A percentile compares a stretch with the other conserved stretches of the same genome.
These are phyloP conservation scores for Sphagnurus paluster DNA, from an alignment of 1,284 basidiomycete genomes.

Conservation along the genomic window DNA sequence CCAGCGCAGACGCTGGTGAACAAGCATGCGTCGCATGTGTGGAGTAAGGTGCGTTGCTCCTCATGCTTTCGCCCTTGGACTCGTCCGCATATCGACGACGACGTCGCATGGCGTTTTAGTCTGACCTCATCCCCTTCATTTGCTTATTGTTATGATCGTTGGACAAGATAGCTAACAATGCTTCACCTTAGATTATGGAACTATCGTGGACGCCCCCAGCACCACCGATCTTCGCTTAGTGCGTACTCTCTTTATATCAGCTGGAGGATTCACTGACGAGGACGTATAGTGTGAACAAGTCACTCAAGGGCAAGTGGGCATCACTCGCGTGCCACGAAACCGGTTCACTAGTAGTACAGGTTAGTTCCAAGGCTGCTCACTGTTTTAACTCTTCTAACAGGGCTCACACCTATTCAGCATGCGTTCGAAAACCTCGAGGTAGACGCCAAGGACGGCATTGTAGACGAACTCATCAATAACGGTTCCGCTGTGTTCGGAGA, in stretches of 20 bases:
- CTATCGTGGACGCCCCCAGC: constrained; percentile 79
- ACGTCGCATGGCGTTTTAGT: too few species aligned
- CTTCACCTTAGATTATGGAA: constrained; percentile 68
- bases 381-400: constrained; percentile 4
- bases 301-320: constrained; percentile 82
- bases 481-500: constrained; percentile 66
- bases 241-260: constrained; percentile 29
- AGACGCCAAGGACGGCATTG: constrained; percentile 77
- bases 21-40: constrained; percentile 85
- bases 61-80: too few species aligned
- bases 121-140: not conserved
- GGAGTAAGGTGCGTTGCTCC: constrained; percentile 67
- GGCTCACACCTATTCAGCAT: constrained; percentile 51
- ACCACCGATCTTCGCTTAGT: constrained; percentile 83
- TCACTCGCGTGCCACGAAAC: constrained; percentile 86
- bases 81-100: too few species aligned
- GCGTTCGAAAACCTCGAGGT: constrained; percentile 85
- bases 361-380: constrained; percentile 23
- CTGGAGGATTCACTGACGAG: not conserved
- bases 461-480: constrained; percentile 75
- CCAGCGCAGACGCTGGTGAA: constrained; percentile 81
- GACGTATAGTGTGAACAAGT: constrained; percentile 71
- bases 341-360: constrained; percentile 80
- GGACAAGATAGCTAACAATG: constrained; percentile 1
- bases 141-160: too few species aligned